Conservation (phyloP, 2,329 filamentous ascomycete genomes). For the Ciborinia camelliae region DNA sequence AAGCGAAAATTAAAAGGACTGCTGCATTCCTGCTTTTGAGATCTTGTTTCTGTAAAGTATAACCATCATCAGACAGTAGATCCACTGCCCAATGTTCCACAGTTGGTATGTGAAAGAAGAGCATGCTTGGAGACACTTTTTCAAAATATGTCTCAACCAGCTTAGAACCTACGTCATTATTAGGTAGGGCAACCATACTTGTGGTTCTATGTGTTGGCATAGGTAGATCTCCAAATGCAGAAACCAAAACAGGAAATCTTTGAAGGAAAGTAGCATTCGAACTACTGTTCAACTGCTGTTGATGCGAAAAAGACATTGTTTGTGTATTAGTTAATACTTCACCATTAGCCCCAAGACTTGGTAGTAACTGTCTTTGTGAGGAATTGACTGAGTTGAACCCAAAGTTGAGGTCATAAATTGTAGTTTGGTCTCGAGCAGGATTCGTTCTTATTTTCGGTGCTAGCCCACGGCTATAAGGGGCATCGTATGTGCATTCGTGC, state of each 20-base stretch:
- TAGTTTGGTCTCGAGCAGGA: neutral
- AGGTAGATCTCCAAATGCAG: conserved; percentile 37
- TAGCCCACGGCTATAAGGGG: neutral
- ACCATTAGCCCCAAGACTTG: neutral
- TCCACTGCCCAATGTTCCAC: conserved; percentile 50
- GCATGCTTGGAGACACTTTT: conserved; percentile 56
- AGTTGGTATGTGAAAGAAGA: conserved; percentile 54
- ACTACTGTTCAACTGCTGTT: neutral
- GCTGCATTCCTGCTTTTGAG: conserved; percentile 39
- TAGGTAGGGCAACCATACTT: conserved; percentile 42
- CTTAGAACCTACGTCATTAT: conserved; percentile 17
- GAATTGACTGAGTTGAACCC: neutral
- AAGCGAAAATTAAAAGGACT: conserved; percentile 51
- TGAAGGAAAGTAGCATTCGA: neutral
- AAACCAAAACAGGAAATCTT: conserved; percentile 37
- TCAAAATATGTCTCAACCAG: conserved; percentile 54
- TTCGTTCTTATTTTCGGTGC: neutral
- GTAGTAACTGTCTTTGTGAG: neutral
- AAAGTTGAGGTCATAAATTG: neutral
- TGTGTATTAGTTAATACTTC: neutral
- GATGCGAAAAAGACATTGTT: neutral
- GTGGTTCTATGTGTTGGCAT: conserved; percentile 44
- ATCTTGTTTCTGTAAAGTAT: conserved; percentile 41
- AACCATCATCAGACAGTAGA: conserved; percentile 44
- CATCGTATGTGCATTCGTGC: neutral